Conservation (phyloP, 2,329 filamentous ascomycete species). For the Botrytis cinerea region DNA sequence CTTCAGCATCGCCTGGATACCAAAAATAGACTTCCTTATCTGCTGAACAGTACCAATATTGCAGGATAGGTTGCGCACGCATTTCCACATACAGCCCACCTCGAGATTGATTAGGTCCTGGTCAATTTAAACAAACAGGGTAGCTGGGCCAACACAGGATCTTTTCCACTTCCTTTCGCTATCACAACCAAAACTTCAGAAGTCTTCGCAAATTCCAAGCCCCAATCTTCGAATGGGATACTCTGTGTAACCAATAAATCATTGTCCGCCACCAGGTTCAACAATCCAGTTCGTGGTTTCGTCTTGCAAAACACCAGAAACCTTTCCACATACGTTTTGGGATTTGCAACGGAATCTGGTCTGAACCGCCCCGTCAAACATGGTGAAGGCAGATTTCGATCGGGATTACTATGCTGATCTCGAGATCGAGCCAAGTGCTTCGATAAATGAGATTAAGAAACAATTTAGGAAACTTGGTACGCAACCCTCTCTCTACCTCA, state of each 20-base stretch:
- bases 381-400: conserved; percentile 43
- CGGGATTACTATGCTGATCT: conserved; percentile 69
- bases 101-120: background rate
- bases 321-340: conserved; percentile 9
- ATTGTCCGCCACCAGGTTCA: conserved; percentile 9
- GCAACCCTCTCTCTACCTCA: conserved; percentile 28
- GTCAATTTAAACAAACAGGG: conserved; percentile 11
- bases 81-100: conserved; percentile 3
- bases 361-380: conserved; percentile 27
- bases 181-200: conserved; percentile 1
- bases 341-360: conserved; percentile 4
- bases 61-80: background rate
- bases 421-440: conserved; percentile 58
- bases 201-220: conserved; percentile 7
- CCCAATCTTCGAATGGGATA: conserved; percentile 18
- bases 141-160: conserved; percentile 19
- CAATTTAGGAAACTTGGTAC: conserved; percentile 67
- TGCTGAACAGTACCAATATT: background rate
- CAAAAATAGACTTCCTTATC: background rate
- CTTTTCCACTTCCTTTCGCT: conserved; percentile 13
- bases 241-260: conserved; percentile 10
- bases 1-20: background rate
- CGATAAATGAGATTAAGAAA: conserved; percentile 66
- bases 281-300: background rate
- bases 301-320: background rate